Evolutionary conservation across 768 basidiomycete species (phyloP).

Genomic region (Naematelia encephala): DNA sequence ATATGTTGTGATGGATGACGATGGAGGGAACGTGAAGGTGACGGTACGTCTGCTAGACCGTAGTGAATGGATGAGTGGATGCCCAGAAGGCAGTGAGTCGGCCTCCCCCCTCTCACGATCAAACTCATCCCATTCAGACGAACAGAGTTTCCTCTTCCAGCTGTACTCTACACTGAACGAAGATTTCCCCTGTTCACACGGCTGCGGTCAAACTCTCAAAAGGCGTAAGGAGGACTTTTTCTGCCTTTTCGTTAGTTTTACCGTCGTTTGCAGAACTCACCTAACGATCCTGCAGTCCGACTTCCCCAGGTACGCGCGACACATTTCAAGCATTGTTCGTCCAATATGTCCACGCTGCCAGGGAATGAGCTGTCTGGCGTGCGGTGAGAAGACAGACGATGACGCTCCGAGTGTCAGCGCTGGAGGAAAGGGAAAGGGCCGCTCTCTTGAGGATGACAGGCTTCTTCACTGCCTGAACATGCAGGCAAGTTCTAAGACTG

Average conservation of each 20-base stretch:
- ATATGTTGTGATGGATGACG: conserved; percentile 53
- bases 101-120: not conserved
- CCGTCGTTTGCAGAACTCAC: not conserved
- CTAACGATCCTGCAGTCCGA: conserved; percentile 57
- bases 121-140: conserved; percentile 51
- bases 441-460: conserved; percentile 53
- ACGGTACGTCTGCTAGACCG: not conserved
- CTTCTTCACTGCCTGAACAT: conserved; percentile 86
- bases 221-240: conserved; percentile 78
- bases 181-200: conserved; percentile 67
- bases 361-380: conserved; percentile 61
- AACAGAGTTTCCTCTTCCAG: conserved; percentile 82
- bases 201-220: conserved; percentile 62
- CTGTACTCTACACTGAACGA: conserved; percentile 71
- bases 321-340: conserved; percentile 61
- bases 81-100: conserved; percentile 69
- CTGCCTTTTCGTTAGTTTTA: conserved; percentile 65
- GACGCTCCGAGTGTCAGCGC: conserved; percentile 44
- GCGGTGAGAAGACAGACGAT: conserved; percentile 61
- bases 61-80: conserved; percentile 90
- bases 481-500: conserved; percentile 29
- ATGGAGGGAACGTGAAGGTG: not conserved
- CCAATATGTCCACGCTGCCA: conserved; percentile 65
- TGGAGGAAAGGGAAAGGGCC: conserved; percentile 14
- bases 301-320: conserved; percentile 67